Percentiles rank a stretch among this genome's conserved stretches.
phyloP scores from a whole-genome alignment of 768 basidiomycete species.

The Piloderma croceum region DNA sequence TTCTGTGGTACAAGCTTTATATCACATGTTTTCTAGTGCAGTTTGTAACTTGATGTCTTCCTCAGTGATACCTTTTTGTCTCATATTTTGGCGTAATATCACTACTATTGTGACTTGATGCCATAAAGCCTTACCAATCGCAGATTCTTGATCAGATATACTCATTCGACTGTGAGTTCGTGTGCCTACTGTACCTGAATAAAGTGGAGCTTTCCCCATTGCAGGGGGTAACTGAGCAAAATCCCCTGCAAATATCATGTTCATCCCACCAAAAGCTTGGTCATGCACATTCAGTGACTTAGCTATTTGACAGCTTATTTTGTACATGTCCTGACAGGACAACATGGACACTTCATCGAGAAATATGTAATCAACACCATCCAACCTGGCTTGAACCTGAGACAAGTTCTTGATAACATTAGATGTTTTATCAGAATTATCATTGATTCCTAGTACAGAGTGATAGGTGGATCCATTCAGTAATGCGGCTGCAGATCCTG shows the following conservation, averaged over 20 bases:
- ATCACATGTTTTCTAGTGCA: constrained; percentile 29
- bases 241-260: constrained; percentile 29
- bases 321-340: constrained; percentile 19
- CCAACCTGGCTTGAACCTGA: constrained; percentile 2
- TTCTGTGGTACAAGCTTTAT: constrained; percentile 25
- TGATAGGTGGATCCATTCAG: constrained; percentile 19
- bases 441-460: constrained; percentile 11
- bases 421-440: background rate
- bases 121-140: constrained; percentile 29
- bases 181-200: constrained; percentile 6
- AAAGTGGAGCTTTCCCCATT: constrained; percentile 8
- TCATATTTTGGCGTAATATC: constrained; percentile 31
- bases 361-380: constrained; percentile 28
- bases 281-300: constrained; percentile 9
- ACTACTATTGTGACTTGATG: constrained; percentile 33
- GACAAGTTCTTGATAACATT: background rate
- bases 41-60: constrained; percentile 23
- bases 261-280: constrained; percentile 24
- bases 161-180: too few species aligned
- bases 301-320: constrained; percentile 17
- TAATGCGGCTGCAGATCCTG: constrained; percentile 21
- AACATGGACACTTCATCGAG: constrained; percentile 36
- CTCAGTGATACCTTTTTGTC: constrained; percentile 11
- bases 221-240: constrained; percentile 29
- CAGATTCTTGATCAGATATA: constrained; percentile 19